Base-by-base conservation (phyloP, 2,329 filamentous ascomycete species). In the Beauveria pseudobassiana region DNA sequence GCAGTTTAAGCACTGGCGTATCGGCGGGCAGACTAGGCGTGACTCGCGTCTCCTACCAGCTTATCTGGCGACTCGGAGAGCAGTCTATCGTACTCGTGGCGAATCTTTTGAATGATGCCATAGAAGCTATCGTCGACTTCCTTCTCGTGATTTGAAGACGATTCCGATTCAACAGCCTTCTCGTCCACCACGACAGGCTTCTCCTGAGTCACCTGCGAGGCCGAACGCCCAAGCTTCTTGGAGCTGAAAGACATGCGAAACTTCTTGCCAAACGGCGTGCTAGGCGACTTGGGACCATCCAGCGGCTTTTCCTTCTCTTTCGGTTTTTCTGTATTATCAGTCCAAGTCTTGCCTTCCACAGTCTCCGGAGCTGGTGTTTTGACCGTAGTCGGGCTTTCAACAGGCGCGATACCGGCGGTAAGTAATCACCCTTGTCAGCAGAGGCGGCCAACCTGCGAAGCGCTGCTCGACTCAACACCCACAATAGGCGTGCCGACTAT, bases 171-270 rank as follows among this genome's bases (percentile, higher is more conserved):
- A 54, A 87, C 89, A 1, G 83, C 84, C 73, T 92, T 93, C 70
- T 96, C 91, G 66, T 95, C 90, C 1, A 86, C 80, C 1, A 86
- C 80, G 1, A 84, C 83, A 40, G 90, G 87, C 72, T 95, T 96
- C 63, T 89, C 85, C 28, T 83, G 84, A 0, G 84, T 83, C 5
- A 73, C 69, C 50, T 74, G 72, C 4, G 87, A 87, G 4, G 82
- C 78, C 2, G 87, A 87, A 18, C 91, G 84, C 14, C 86, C 86
- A 16, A 93, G 80, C 74, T 96, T 96, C 78, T 96, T 97, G 69
- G 87, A 88, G 67, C 88, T 87, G 69, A 93, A 92, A 0, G 87
- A 86, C 84, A 90, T 88, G 53, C 89, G 86, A 73, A 96, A 93
- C 76, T 93, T 95, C 76, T 93, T 95, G 49, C 89, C 86, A 71